These are phyloP conservation scores for Suillus brevipes DNA, from an alignment of 768 basidiomycete species.

Conservation along the genomic window DNA sequence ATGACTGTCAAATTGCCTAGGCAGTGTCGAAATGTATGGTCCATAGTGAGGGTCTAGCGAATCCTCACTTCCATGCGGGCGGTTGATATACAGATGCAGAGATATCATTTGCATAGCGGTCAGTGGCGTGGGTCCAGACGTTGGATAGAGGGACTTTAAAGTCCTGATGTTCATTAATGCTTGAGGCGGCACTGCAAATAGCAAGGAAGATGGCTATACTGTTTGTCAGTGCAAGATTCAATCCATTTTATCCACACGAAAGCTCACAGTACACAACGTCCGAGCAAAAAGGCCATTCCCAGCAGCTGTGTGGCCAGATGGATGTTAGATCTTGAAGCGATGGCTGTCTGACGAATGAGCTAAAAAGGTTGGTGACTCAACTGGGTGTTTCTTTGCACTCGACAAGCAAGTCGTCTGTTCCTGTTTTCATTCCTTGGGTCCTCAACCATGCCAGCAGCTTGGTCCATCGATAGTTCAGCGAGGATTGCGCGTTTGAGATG, in stretches of 20 bases:
- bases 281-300: slow-evolving; percentile 72
- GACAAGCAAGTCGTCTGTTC: slow-evolving; percentile 40
- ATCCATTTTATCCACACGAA: background rate
- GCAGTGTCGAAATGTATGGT: slow-evolving; percentile 80
- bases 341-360: background rate
- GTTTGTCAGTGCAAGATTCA: background rate
- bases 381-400: slow-evolving; percentile 50
- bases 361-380: slow-evolving; percentile 1
- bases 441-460: slow-evolving; percentile 54
- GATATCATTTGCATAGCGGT: slow-evolving; percentile 77
- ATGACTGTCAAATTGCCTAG: slow-evolving; percentile 70
- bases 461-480: slow-evolving; percentile 39
- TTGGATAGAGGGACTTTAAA: slow-evolving; percentile 58
- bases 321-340: background rate
- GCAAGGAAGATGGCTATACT: slow-evolving; percentile 48
- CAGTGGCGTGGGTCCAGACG: slow-evolving; percentile 30
- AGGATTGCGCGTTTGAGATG: slow-evolving; percentile 5
- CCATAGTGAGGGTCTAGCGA: slow-evolving; percentile 61
- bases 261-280: slow-evolving; percentile 42
- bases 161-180: slow-evolving; percentile 77
- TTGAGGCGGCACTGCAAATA: slow-evolving; percentile 71
- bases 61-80: slow-evolving; percentile 41
- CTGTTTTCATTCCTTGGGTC: slow-evolving; percentile 46
- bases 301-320: slow-evolving; percentile 41
- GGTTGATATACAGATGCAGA: slow-evolving; percentile 74